Percentiles rank a stretch among this genome's conserved stretches.
phyloP scores from a whole-genome alignment of 2,329 filamentous ascomycete species.

The Exophiala aquamarina region DNA sequence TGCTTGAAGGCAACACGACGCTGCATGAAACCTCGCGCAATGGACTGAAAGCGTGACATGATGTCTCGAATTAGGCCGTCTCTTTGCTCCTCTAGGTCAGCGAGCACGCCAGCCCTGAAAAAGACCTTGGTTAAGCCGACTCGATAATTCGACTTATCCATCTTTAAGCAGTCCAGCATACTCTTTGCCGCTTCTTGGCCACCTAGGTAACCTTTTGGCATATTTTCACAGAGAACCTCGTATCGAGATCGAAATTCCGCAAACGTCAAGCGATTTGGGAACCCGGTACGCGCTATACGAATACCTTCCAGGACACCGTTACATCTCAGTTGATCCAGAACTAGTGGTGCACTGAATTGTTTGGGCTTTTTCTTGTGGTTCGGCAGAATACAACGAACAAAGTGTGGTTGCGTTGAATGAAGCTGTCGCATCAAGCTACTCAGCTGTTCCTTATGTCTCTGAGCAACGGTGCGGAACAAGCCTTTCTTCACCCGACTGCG shows the following conservation, averaged over 20 bases:
- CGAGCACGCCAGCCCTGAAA: constrained; percentile 92
- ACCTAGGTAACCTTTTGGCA: constrained; percentile 88
- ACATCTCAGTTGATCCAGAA: constrained; percentile 94
- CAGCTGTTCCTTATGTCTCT: constrained; percentile 97
- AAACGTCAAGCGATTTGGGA: constrained; percentile 90
- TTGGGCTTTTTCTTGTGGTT: constrained; percentile 98
- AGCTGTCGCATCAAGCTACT: constrained; percentile 92
- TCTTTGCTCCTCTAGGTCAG: constrained; percentile 93
- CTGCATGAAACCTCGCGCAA: constrained; percentile 86
- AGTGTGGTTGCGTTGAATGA: constrained; percentile 95
- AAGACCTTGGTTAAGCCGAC: constrained; percentile 97
- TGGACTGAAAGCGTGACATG: constrained; percentile 87
- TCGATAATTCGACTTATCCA: constrained; percentile 84
- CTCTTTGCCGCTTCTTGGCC: constrained; percentile 80
- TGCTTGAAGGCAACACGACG: constrained; percentile 87
- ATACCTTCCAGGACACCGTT: constrained; percentile 99
- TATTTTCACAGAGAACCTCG: constrained; percentile 84
- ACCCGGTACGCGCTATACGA: constrained; percentile 92
- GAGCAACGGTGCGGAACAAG: constrained; percentile 92
- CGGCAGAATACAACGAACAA: constrained; percentile 94
- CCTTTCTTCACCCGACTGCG: constrained; percentile 91
- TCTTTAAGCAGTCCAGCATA: constrained; percentile 83
- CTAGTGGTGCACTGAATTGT: constrained; percentile 85
- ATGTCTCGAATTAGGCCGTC: constrained; percentile 92
- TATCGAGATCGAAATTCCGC: constrained; percentile 93